Evolutionary conservation across 192 early-diverging fungal species (phyloP).

Genomic region (Coemansia asiatica): DNA sequence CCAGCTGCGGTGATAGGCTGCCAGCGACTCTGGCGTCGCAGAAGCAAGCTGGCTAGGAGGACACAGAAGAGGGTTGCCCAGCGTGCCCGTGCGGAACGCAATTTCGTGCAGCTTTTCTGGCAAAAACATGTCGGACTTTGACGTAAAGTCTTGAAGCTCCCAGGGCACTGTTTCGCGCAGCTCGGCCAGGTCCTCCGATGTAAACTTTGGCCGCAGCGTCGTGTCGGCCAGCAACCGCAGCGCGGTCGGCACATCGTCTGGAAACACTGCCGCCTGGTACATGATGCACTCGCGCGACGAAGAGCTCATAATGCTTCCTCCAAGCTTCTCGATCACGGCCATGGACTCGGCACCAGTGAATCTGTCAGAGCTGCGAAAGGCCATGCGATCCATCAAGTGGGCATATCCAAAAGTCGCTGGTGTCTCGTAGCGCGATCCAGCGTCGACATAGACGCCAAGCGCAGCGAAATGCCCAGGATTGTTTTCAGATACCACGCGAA

Average conservation of each 20-base stretch:
- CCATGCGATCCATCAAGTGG: slow-evolving; percentile 87
- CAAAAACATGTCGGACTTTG: slow-evolving; percentile 80
- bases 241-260: slow-evolving; percentile 73
- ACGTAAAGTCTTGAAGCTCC: slow-evolving; percentile 86
- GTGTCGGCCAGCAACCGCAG: slow-evolving; percentile 77
- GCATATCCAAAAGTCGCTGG: slow-evolving; percentile 65
- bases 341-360: slow-evolving; percentile 70
- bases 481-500: slow-evolving; percentile 80
- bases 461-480: slow-evolving; percentile 88
- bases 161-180: slow-evolving; percentile 74
- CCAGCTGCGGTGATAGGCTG: slow-evolving; percentile 75
- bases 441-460: slow-evolving; percentile 86
- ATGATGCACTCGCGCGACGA: slow-evolving; percentile 91
- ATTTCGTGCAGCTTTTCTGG: slow-evolving; percentile 85
- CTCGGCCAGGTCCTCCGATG: slow-evolving; percentile 78
- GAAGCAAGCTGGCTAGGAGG: slow-evolving; percentile 63
- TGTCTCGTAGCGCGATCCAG: slow-evolving; percentile 86
- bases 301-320: slow-evolving; percentile 88
- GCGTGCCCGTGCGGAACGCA: slow-evolving; percentile 74
- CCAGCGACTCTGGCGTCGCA: slow-evolving; percentile 70
- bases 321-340: slow-evolving; percentile 77
- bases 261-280: slow-evolving; percentile 92
- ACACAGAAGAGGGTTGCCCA: slow-evolving; percentile 81
- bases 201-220: slow-evolving; percentile 71
- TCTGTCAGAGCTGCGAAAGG: slow-evolving; percentile 86